These are phyloP conservation scores for Dioscorea dumetorum DNA, from an alignment of 106 monocot species.

Conservation along the genomic window DNA sequence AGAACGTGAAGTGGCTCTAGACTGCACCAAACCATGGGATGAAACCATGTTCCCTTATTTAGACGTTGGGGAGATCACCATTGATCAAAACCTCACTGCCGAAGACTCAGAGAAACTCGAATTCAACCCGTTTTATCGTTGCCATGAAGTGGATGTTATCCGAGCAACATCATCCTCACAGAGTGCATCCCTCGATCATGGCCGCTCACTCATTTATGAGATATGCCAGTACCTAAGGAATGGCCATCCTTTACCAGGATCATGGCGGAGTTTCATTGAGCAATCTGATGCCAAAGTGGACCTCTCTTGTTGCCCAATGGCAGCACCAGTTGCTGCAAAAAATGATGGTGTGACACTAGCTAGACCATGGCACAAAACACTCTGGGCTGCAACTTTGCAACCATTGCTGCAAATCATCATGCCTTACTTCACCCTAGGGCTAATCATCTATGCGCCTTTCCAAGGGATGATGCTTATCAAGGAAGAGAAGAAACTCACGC, in stretches of 20 bases:
- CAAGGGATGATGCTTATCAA: slow-evolving; percentile 11
- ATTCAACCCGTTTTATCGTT: slow-evolving; percentile 38
- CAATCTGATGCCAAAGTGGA: slow-evolving; percentile 40
- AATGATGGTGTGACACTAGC: slow-evolving; percentile 11
- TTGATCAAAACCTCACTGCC: slow-evolving; percentile 18
- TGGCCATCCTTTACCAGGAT: slow-evolving; percentile 21
- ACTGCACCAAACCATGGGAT: slow-evolving; percentile 51
- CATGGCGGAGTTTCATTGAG: slow-evolving; percentile 42
- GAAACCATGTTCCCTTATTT: slow-evolving; percentile 31
- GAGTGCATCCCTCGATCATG: slow-evolving; percentile 52
- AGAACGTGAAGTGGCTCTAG: slow-evolving; percentile 29
- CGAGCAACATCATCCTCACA: slow-evolving; percentile 32
- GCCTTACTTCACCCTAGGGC: slow-evolving; percentile 26
- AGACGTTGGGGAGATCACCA: slow-evolving; percentile 35
- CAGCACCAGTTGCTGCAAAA: neutral
- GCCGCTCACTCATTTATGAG: slow-evolving; percentile 42
- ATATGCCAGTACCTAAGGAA: slow-evolving; percentile 48
- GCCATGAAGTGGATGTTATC: slow-evolving; percentile 36
- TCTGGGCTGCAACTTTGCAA: slow-evolving; percentile 30
- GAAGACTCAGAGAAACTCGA: slow-evolving; percentile 40
- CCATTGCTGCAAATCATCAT: slow-evolving; percentile 42
- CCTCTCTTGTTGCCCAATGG: slow-evolving; percentile 37
- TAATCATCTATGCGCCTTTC: slow-evolving; percentile 22
- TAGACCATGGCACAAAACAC: slow-evolving; percentile 27
- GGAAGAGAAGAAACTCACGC: neutral